Evolutionary conservation across 2,329 filamentous ascomycete species (phyloP).

Genomic region (Dichotomopilus funicola): DNA sequence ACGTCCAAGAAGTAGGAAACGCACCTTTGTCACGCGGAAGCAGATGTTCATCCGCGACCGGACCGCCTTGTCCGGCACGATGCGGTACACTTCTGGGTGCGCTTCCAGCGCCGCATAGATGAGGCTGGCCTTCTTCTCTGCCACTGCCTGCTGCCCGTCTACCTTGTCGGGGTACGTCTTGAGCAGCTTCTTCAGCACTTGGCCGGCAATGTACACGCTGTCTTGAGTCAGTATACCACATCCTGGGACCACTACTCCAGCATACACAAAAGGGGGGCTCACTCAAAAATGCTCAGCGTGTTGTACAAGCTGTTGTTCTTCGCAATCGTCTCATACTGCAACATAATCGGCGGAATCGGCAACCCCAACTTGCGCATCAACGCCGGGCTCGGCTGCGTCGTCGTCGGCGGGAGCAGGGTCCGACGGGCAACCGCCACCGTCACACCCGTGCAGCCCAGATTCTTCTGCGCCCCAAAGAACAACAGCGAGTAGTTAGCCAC

Average conservation of each 20-base stretch:
- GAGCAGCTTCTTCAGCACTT: slow-evolving; percentile 74
- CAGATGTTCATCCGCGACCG: slow-evolving; percentile 94
- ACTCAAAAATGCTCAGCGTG: slow-evolving; percentile 87
- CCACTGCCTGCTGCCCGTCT: slow-evolving; percentile 66
- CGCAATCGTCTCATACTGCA: slow-evolving; percentile 77
- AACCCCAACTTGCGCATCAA: slow-evolving; percentile 69
- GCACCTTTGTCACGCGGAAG: slow-evolving; percentile 62
- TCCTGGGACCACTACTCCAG: neutral
- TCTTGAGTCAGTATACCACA: neutral
- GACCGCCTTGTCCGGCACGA: slow-evolving; percentile 68
- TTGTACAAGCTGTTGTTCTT: slow-evolving; percentile 97
- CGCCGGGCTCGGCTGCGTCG: slow-evolving; percentile 57
- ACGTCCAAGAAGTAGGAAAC: slow-evolving; percentile 7
- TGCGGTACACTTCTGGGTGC: slow-evolving; percentile 62
- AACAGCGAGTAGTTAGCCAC: slow-evolving; percentile 74
- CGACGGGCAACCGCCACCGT: slow-evolving; percentile 83
- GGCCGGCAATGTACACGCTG: slow-evolving; percentile 49
- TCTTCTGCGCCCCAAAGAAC: slow-evolving; percentile 94
- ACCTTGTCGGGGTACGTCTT: slow-evolving; percentile 61
- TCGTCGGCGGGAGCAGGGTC: slow-evolving; percentile 62
- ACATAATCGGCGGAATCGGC: slow-evolving; percentile 70
- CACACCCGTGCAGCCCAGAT: slow-evolving; percentile 78
- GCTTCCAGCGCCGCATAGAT: slow-evolving; percentile 75
- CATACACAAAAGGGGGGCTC: slow-evolving; percentile 25
- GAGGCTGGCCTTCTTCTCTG: slow-evolving; percentile 65